Evolutionary conservation across 768 basidiomycete species (phyloP).

Genomic region (Lenzites betulinus): DNA sequence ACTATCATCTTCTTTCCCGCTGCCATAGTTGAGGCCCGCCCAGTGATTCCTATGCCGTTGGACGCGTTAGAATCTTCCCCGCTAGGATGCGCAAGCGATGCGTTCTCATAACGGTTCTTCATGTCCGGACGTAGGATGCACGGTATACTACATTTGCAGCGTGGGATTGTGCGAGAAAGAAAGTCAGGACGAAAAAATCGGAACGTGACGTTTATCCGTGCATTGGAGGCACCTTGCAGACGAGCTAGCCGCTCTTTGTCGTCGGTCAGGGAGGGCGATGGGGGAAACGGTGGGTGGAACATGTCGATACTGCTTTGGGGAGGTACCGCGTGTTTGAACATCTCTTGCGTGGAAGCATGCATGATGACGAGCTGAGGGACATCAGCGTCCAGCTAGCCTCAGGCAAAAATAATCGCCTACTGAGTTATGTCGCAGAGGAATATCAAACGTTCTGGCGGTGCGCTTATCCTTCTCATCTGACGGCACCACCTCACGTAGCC

Average conservation of each 20-base stretch:
- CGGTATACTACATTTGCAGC: conserved; percentile 75
- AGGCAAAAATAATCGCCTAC: conserved; percentile 40
- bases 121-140: conserved; percentile 75
- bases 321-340: conserved; percentile 78
- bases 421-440: conserved; percentile 78
- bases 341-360: conserved; percentile 84
- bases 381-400: neutral
- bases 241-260: neutral
- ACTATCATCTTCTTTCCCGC: conserved; percentile 31
- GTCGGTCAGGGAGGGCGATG: conserved; percentile 15
- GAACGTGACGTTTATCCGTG: conserved; percentile 84
- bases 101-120: conserved; percentile 56
- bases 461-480: conserved; percentile 57
- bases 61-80: too few species aligned
- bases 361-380: conserved; percentile 70
- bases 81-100: neutral
- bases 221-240: conserved; percentile 52
- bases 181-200: conserved; percentile 87
- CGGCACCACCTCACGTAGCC: conserved; percentile 77
- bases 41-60: too few species aligned
- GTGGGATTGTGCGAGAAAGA: conserved; percentile 57
- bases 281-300: conserved; percentile 55
- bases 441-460: conserved; percentile 70
- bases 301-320: conserved; percentile 70
- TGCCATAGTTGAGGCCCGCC: neutral